Base-by-base conservation (phyloP, 768 basidiomycete genomes). In the Tulasnella sp. region DNA sequence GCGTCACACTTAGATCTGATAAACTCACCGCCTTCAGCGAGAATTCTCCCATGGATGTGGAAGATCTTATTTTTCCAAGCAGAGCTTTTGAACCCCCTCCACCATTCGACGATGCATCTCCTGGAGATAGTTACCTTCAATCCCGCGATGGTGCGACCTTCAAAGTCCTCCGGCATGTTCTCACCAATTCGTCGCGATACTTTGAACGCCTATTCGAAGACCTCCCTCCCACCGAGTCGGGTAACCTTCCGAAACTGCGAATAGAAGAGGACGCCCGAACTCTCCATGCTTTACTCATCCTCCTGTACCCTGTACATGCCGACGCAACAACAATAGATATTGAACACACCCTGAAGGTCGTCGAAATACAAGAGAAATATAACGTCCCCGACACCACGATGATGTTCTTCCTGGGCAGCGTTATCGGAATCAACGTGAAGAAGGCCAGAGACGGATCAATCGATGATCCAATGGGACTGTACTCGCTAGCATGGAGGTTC, bases 391-490 rank as follows among this genome's bases (percentile, higher is more conserved):
- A 69, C 24, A 69, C 34, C 31, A 69, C 64, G 31, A 16, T 69
- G 64, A 69, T 69, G 64, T 69, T 69, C 31, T 31, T 69, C 64
- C 64, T 69, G 1, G n/a, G 7, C 54, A 54, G 54, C 54, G 4
- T 54, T n/a, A n/a, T 54, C 54, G 54, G 54, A 9, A 54, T n/a
- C 54, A 54, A 54, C 54, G 54, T 54, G n/a, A 54, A n/a, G 18
- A 20, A 16, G 46, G 46, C 46, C 54, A 3, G 54, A 11, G 42
- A 75, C 18, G 75, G 75, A 12, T 22, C 41, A 18, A 44, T 48
- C 18, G 48, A 48, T n/a, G 48, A 75, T n/a, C 75, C 75, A n/a
- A n/a, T 75, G 24, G 75, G 75, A 44, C 42, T 75, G 75, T 75
- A 75, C 48, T 42, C 37, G 22, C 14, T 75, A 12, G n/a, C 75